phyloP scores from a whole-genome alignment of 2,329 filamentous ascomycete species.

The Aspergillus vadensis region DNA sequence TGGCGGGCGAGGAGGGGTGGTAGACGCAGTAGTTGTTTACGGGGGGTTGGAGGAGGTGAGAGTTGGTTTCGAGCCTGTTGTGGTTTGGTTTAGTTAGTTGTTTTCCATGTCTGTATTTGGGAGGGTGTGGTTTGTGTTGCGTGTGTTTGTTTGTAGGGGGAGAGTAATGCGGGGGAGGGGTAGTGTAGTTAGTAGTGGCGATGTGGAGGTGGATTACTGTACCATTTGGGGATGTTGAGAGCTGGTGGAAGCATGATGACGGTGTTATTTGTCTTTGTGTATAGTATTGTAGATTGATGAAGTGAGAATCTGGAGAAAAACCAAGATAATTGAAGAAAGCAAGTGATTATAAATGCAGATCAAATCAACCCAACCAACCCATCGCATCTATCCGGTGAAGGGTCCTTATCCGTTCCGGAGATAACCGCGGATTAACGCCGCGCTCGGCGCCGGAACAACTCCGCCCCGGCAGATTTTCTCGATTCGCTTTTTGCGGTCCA shows the following conservation, averaged over 20 bases:
- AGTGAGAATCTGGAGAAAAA: background rate
- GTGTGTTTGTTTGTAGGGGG: background rate
- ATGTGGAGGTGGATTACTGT: slow-evolving; percentile 6
- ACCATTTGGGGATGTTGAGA: slow-evolving; percentile 52
- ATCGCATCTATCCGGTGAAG: slow-evolving; percentile 11
- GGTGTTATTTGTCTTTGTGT: background rate
- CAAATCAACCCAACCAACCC: background rate
- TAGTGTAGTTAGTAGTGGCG: background rate
- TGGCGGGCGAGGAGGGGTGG: slow-evolving; percentile 65
- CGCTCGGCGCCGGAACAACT: slow-evolving; percentile 31
- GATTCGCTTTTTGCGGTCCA: slow-evolving; percentile 23
- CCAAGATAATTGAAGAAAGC: background rate
- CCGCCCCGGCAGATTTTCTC: slow-evolving; percentile 36
- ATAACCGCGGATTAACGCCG: slow-evolving; percentile 34
- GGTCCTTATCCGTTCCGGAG: slow-evolving; percentile 20
- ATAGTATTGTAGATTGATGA: background rate
- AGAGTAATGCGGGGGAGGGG: slow-evolving; percentile 23
- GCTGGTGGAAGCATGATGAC: slow-evolving; percentile 40
- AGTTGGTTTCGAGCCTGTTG: slow-evolving; percentile 82
- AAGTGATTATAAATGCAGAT: background rate
- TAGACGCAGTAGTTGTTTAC: slow-evolving; percentile 99
- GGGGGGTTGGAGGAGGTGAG: slow-evolving; percentile 87
- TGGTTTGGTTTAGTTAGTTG: no score
- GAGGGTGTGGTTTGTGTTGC: background rate
- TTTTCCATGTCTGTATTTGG: no score